phyloP scores from a whole-genome alignment of 306 rosid species.

The Cicer cuneatum region DNA sequence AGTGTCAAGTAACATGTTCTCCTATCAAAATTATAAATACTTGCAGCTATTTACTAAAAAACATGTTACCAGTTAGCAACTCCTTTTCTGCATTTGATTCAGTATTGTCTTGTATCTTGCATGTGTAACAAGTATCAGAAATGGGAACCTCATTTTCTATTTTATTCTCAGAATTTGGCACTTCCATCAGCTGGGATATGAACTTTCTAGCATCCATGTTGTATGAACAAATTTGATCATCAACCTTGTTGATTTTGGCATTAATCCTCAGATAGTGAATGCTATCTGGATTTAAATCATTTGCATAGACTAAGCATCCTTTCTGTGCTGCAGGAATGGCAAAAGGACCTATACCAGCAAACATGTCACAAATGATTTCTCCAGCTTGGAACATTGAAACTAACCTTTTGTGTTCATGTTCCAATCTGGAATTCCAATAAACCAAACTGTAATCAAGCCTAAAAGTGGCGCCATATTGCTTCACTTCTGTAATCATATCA shows the following conservation, averaged over 20 bases:
- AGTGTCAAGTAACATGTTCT: slow-evolving; percentile 43
- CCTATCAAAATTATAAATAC: slow-evolving; percentile 17
- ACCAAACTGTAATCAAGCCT: slow-evolving; percentile 93
- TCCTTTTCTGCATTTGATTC: slow-evolving; percentile 57
- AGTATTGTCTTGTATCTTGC: slow-evolving; percentile 40
- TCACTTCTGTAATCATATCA: slow-evolving; percentile 87
- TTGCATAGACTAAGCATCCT: slow-evolving; percentile 88
- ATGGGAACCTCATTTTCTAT: slow-evolving; percentile 39
- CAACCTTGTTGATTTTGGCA: slow-evolving; percentile 81
- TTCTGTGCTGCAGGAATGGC: slow-evolving; percentile 96
- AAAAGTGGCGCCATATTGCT: slow-evolving; percentile 90
- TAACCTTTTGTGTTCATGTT: slow-evolving; percentile 88
- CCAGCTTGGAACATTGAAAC: slow-evolving; percentile 84
- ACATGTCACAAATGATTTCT: slow-evolving; percentile 89
- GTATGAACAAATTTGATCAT: slow-evolving; percentile 60
- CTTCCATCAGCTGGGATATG: slow-evolving; percentile 69
- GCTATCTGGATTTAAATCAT: slow-evolving; percentile 93
- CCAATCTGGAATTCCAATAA: slow-evolving; percentile 98
- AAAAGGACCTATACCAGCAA: slow-evolving; percentile 97
- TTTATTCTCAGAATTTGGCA: slow-evolving; percentile 56
- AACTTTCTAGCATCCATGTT: slow-evolving; percentile 92
- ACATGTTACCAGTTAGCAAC: slow-evolving; percentile 53
- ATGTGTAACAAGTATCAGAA: slow-evolving; percentile 47
- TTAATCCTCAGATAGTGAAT: slow-evolving; percentile 76
- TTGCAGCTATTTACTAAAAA: slow-evolving; percentile 21